Evolutionary conservation across 139 green algal genomes (phyloP).

Genomic region (Nannochloris sp.): DNA sequence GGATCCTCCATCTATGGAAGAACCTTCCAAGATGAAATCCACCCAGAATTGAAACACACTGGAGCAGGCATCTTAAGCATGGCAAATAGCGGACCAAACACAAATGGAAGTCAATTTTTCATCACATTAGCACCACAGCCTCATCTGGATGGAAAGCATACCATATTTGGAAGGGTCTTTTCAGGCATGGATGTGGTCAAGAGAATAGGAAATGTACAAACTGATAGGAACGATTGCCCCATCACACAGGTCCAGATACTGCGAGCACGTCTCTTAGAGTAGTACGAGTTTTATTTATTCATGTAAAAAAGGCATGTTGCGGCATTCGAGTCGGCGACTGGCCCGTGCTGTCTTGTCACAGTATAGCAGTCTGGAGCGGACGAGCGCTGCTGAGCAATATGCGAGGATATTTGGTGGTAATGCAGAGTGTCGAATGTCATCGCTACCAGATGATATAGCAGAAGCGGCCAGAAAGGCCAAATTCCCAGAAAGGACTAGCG

Average conservation of each 20-base stretch:
- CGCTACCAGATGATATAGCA: constrained; percentile 21
- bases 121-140: constrained; percentile 66
- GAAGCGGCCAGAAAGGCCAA: not conserved
- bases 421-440: too few species aligned
- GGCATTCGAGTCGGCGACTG: not conserved
- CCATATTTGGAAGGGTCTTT: constrained; percentile 89
- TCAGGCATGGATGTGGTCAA: constrained; percentile 81
- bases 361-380: too few species aligned
- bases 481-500: constrained; percentile 4
- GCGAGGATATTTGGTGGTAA: too few species aligned
- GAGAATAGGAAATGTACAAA: constrained; percentile 76
- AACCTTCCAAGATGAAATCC: constrained; percentile 84
- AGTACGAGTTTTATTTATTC: not conserved
- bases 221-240: constrained; percentile 59
- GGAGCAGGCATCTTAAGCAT: constrained; percentile 80
- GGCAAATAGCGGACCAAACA: constrained; percentile 76
- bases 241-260: constrained; percentile 60
- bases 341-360: too few species aligned
- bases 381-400: too few species aligned
- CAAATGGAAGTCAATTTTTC: constrained; percentile 83
- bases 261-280: constrained; percentile 21
- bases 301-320: not conserved
- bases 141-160: constrained; percentile 45
- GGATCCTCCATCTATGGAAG: constrained; percentile 80
- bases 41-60: constrained; percentile 69